Conservation (phyloP, 306 rosid species). For the Echinosophora koreensis region DNA sequence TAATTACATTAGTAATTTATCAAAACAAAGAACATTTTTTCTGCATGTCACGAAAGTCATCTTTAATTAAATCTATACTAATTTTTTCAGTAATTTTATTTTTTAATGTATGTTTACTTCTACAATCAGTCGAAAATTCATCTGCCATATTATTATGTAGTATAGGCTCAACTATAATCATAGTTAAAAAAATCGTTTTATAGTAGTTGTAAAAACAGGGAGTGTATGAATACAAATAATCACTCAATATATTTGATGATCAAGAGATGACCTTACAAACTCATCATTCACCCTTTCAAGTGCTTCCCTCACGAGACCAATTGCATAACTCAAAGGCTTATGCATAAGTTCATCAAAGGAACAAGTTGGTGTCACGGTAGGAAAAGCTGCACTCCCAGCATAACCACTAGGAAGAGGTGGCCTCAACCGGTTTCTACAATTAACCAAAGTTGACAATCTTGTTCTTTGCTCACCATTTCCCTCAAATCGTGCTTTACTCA, state of each 20-base stretch:
- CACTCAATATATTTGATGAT: not conserved
- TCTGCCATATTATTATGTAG: no score
- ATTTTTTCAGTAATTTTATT: no score
- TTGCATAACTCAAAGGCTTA: conserved; percentile 38
- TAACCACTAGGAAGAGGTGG: conserved; percentile 44
- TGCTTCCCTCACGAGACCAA: conserved; percentile 32
- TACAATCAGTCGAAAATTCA: no score
- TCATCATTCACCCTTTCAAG: conserved; percentile 32
- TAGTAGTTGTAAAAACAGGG: no score
- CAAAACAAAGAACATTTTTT: no score
- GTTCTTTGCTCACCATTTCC: conserved; percentile 44
- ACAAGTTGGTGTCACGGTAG: conserved; percentile 34
- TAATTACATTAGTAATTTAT: no score
- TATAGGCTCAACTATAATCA: no score
- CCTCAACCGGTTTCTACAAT: conserved; percentile 35
- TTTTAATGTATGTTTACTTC: no score
- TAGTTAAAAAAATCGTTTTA: no score
- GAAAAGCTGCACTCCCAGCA: conserved; percentile 47
- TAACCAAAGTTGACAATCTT: conserved; percentile 44
- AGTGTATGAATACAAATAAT: no score
- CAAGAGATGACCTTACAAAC: conserved; percentile 45
- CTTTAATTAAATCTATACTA: no score
- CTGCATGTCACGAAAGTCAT: no score
- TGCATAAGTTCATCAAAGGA: conserved; percentile 24
- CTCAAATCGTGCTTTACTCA: conserved; percentile 41